Base-by-base conservation (phyloP, 2,329 filamentous ascomycete genomes). In the Aspergillus texensis region DNA sequence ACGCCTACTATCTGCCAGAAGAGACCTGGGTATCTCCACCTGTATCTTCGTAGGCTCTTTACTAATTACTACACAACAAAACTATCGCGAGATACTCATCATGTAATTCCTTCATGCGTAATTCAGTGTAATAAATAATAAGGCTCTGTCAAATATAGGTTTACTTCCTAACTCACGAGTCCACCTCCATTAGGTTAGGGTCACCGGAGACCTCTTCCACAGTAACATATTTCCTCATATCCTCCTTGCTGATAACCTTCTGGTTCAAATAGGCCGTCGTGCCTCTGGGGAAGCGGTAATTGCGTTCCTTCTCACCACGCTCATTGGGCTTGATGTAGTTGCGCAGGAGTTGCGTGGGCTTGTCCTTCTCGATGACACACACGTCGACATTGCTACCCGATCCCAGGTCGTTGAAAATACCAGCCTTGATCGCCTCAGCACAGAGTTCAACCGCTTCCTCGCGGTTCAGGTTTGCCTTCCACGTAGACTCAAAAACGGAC, bases 371-470 rank as follows among this genome's bases (percentile, higher is more conserved):
- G 77, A 99, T 99, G 73, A 99, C 88, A 68, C 93, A 94, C 39
- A 99, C 91, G 76, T 99, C 96, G 62, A 99, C 95, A 78, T 99
- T 99, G 77, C 92, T 96, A 73, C 95, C 95, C 4, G 93, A 97
- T 16, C 95, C 95, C 77, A 99, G 78, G 81, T 99, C 95, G 85
- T 99, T 99, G 85, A 95, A 99, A 82, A 99, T 96, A 89, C 95
- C 95, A 12, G 96, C 91, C 82, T 93, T 85, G 75, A 99, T 97
- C 54, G 94, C 94, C 71, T 97, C 90, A 62, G 91, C 87, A 76
- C 90, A 90, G 67, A 97, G 84, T 75, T 90, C 88, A 64, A 97
- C 84, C n/a, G 94, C 94, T 57, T 91, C 91, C 43, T 96, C 91
- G 71, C 88, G 85, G 67, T 86, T 90, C 77, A 97, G 79, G 65